Evolutionary conservation across 2,329 filamentous ascomycete genomes (phyloP), one percentile per base, ranked within the genome.

Genomic region (Aspergillus bombycis): DNA sequence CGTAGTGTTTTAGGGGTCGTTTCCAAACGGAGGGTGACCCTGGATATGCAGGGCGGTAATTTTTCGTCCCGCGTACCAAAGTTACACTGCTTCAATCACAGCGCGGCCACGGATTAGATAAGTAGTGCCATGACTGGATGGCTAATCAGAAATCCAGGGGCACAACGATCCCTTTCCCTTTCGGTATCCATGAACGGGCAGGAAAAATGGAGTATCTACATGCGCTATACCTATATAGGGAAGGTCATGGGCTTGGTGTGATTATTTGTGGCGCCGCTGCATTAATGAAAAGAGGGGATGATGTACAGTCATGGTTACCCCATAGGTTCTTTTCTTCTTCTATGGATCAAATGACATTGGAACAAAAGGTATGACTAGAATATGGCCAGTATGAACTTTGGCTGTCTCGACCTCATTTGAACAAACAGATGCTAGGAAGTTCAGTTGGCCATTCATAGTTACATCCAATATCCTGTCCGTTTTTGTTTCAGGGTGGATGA

Each of bases 241-340:
- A 57, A 66, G 46, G 59, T 36, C 23, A 8, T 62, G 45, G 56
- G 23, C 21, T 43, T 46, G 53, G 19, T 53, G 50, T 57, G 62
- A 46, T 55, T 34, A 41, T 34, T 57, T 57, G 58, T 61, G 65
- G 60, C 58, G 58, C 56, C 62, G 38, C 36, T 62, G 50, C n/a
- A 58, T 66, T 57, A 62, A 65, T 64, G 56, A 63, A 66, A 69
- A 67, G 68, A 68, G 67, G 66, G 65, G 65, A 55, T 38, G 53
- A 57, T 66, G 46, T n/a, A 57, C 60, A 52, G 28, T 21, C 30
- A 21, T 36, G 52, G 21, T 54, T 54, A 36, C 52, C 30, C 56
- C 56, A 45, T 58, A 46, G 14, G 41, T 32, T 48, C 41, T 46
- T 23, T 58, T 32, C 14, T 32, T 32, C 14, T 34, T 10, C 48